Evolutionary conservation across 371 early-diverging fungal species (phyloP), one percentile per base, ranked within the genome.

Genomic region (Entomophthora muscae): DNA sequence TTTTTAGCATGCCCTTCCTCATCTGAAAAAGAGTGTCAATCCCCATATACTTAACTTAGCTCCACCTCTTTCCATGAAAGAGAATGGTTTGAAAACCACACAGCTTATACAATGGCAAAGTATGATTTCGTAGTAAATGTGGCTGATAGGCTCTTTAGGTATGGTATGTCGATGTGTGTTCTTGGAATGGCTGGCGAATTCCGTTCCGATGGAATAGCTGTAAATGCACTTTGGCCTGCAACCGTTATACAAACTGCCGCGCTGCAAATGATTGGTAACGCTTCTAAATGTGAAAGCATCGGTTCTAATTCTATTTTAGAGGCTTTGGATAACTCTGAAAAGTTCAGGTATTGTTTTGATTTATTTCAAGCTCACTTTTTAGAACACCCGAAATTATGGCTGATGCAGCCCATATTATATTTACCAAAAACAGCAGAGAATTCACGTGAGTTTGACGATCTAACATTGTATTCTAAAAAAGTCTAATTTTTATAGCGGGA

Each of bases 221-320:
- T 83, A 54, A 90, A 90, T 53, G 81, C 85, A 0, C 76, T 90
- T 32, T 90, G 91, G 91, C 91, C 91, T 13, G 60, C 75, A 64
- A 88, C 89, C 0, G 72, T 79, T 64, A 84, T 90, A 55, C 78
- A 76, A 26, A 90, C 91, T 0, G 80, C 88, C 0, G 91, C 90
- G 22, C 66, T 89, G 54, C 73, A 76, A 51, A 71, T 77, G 17
- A 69, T 84, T 3, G 78, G 69, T 71, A 62, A 57, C n/a, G n/a
- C n/a, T n/a, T n/a, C n/a, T n/a, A n/a, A n/a, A n/a, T n/a, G n/a
- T n/a, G n/a, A n/a, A n/a, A n/a, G n/a, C n/a, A n/a, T n/a, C n/a
- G n/a, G n/a, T 17, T 10, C 24, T 26, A 27, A 28, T 10, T 27
- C 30, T 27, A 29, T 28, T 28, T 57, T 57, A 12, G 28, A 13